Conservation (phyloP, 1,139 yeast species). For the Geotrichum armillariae region DNA sequence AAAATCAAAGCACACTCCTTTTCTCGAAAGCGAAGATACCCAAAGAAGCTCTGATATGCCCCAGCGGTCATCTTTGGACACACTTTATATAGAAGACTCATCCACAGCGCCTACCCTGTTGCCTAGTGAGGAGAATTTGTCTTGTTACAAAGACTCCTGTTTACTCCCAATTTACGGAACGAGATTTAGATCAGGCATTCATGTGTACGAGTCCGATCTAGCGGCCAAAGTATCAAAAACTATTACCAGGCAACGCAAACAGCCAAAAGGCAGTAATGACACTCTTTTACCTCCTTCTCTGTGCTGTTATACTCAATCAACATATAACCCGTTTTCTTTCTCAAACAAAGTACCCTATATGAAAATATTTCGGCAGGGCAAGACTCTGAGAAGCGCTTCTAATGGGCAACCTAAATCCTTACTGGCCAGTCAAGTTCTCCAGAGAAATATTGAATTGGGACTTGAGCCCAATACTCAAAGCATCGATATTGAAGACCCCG, state of each 20-base stretch:
- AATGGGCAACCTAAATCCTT: constrained; percentile 11
- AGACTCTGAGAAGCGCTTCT: constrained; percentile 11
- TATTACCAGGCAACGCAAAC: constrained; percentile 5
- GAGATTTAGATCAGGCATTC: constrained; percentile 19
- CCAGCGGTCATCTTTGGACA: constrained; percentile 18
- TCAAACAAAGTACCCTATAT: constrained; percentile 14
- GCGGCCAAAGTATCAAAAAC: constrained; percentile 20
- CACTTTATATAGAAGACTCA: constrained; percentile 15
- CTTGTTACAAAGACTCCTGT: constrained; percentile 6
- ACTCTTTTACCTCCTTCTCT: constrained; percentile 21
- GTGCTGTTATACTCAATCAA: constrained; percentile 6
- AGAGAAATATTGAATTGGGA: constrained; percentile 13
- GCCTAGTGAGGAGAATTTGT: background rate
- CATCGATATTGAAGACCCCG: constrained; percentile 1
- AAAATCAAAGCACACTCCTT: too few relatives aligned
- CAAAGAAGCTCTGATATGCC: too few relatives aligned
- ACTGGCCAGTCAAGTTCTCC: constrained; percentile 11
- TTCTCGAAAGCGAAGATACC: too few relatives aligned
- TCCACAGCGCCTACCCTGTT: constrained; percentile 20
- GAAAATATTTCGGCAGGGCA: constrained; percentile 18
- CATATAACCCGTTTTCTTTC: constrained; percentile 18
- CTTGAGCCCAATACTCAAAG: background rate
- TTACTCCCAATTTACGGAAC: constrained; percentile 21
- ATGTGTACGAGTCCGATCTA: constrained; percentile 21
- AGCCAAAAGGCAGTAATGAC: background rate